Conservation (phyloP, 2,329 filamentous ascomycete genomes). For the Trichoderma gracile region DNA sequence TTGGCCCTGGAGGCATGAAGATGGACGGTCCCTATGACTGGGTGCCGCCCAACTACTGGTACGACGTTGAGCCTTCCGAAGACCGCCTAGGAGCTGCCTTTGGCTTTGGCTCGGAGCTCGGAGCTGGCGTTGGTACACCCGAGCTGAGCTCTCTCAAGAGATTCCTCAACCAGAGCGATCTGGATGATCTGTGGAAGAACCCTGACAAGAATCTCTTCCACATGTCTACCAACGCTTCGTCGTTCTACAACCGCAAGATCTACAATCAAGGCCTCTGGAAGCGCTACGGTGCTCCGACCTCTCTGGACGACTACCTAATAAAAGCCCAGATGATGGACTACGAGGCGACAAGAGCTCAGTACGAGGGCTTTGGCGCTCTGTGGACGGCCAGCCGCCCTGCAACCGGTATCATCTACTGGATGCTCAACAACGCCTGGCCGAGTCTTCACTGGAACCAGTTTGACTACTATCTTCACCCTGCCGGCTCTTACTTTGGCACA, state of each 20-base stretch:
- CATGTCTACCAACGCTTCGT: conserved; percentile 58
- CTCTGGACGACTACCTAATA: conserved; percentile 58
- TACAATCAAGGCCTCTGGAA: conserved; percentile 57
- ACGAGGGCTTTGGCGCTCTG: conserved; percentile 55
- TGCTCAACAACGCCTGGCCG: conserved; percentile 67
- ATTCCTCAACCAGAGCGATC: conserved; percentile 53
- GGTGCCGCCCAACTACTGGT: conserved; percentile 67
- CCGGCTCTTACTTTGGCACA: conserved; percentile 60
- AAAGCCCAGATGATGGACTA: conserved; percentile 65
- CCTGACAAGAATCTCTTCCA: conserved; percentile 58
- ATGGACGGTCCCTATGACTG: conserved; percentile 69
- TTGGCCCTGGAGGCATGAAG: conserved; percentile 62
- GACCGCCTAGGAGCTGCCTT: conserved; percentile 56
- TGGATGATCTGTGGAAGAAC: conserved; percentile 57
- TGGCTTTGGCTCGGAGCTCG: conserved; percentile 64
- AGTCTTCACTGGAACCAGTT: conserved; percentile 66
- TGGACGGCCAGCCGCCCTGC: conserved; percentile 55
- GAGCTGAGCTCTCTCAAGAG: conserved; percentile 54
- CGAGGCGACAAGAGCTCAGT: conserved; percentile 61
- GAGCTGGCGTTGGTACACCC: conserved; percentile 63
- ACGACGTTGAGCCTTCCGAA: conserved; percentile 43
- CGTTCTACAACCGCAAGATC: conserved; percentile 57
- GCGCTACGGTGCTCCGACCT: conserved; percentile 53
- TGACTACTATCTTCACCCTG: conserved; percentile 61
- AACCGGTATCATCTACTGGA: conserved; percentile 66